Conservation (phyloP, 805 yeast genomes). For the Pichia ethanolica region DNA sequence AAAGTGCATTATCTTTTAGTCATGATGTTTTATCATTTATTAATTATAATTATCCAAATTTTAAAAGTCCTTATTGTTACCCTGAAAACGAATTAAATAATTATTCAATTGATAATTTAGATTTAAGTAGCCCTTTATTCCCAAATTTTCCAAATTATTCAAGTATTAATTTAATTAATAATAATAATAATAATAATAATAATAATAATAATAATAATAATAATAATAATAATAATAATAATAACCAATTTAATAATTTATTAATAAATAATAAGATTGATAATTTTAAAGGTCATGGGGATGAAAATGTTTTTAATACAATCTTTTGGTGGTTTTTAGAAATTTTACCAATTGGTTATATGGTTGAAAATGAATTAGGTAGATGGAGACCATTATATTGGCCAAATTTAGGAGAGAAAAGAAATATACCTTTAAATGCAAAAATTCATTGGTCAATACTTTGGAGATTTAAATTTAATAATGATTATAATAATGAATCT, state of each 20-base stretch:
- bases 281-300: conserved; percentile 35
- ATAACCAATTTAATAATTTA: neutral
- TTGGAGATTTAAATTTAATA: conserved; percentile 44
- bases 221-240: too few species aligned
- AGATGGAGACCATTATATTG: conserved; percentile 42
- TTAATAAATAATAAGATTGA: conserved; percentile 10
- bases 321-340: conserved; percentile 59
- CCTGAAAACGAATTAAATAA: neutral
- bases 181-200: too few species aligned
- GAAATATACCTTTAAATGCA: conserved; percentile 40
- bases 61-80: neutral
- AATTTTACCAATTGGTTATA: conserved; percentile 49
- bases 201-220: too few species aligned
- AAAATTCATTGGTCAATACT: conserved; percentile 57
- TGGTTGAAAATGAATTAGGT: conserved; percentile 39
- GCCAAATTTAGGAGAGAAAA: conserved; percentile 50
- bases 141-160: conserved; percentile 11
- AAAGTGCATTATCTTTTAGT: conserved; percentile 38
- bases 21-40: conserved; percentile 43
- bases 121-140: neutral
- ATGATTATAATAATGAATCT: conserved; percentile 38
- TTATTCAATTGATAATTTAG: neutral
- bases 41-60: conserved; percentile 8
- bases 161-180: neutral
- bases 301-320: conserved; percentile 18